Conservation (phyloP, 1,284 basidiomycete genomes). For the Cystobasidiaceae sp. region DNA sequence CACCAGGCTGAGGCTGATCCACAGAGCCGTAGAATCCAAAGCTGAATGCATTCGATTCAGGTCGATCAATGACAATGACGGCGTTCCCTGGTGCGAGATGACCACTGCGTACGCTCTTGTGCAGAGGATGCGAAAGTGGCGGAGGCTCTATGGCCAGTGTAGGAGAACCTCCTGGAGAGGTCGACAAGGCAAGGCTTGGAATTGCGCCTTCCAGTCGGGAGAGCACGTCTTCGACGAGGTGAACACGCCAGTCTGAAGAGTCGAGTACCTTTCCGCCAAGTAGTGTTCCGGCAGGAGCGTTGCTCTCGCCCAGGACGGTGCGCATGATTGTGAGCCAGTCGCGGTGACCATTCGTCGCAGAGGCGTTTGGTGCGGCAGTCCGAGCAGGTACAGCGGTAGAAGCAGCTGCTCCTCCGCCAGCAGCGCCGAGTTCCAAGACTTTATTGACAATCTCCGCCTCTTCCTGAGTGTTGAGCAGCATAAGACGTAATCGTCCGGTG, state of each 20-base stretch:
- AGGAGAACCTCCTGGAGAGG: background rate
- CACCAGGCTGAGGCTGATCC: slow-evolving; percentile 8
- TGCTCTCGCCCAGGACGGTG: slow-evolving; percentile 34
- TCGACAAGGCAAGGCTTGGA: slow-evolving; percentile 15
- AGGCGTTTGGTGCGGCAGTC: background rate
- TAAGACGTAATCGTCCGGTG: slow-evolving; percentile 36
- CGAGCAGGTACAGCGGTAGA: background rate
- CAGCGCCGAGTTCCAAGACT: slow-evolving; percentile 15
- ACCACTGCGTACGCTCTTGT: background rate
- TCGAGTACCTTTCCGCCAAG: slow-evolving; percentile 42
- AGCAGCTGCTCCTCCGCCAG: no score
- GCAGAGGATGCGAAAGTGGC: slow-evolving; percentile 7
- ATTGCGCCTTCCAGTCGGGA: slow-evolving; percentile 35
- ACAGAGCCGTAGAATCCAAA: slow-evolving; percentile 37
- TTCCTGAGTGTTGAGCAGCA: slow-evolving; percentile 39
- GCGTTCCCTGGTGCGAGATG: slow-evolving; percentile 35
- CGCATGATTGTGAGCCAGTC: slow-evolving; percentile 41
- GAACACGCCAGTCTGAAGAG: slow-evolving; percentile 38
- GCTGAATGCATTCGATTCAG: slow-evolving; percentile 40
- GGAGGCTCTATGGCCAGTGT: background rate
- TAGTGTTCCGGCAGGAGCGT: slow-evolving; percentile 35
- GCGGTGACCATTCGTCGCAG: background rate
- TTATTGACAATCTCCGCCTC: slow-evolving; percentile 36
- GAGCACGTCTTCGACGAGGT: slow-evolving; percentile 37
- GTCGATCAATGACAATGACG: slow-evolving; percentile 40